These are phyloP conservation scores for Colletotrichum lindemuthianum DNA, from an alignment of 2,329 filamentous ascomycete genomes.

Conservation along the genomic window DNA sequence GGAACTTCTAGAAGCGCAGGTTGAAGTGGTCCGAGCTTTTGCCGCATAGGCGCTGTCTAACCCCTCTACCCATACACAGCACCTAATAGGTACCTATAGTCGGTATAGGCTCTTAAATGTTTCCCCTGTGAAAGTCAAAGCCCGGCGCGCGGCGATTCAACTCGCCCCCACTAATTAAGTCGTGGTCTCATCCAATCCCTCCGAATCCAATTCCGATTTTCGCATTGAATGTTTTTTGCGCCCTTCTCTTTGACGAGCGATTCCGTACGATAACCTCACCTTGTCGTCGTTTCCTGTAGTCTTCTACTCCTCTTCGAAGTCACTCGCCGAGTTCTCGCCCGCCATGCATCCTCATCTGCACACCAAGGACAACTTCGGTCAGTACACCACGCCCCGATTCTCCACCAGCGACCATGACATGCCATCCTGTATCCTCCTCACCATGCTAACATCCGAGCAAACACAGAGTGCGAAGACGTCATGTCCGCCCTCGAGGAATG, in stretches of 20 bases:
- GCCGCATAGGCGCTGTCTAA: neutral
- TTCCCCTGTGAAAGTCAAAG: constrained; percentile 6
- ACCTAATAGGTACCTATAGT: no score
- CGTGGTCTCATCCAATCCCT: constrained; percentile 31
- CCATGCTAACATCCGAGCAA: neutral
- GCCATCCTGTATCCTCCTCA: neutral
- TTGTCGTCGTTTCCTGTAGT: neutral
- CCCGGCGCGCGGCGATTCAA: constrained; percentile 6
- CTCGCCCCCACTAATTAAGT: constrained; percentile 1
- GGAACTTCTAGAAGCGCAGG: constrained; percentile 29
- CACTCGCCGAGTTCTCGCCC: neutral
- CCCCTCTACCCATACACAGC: neutral
- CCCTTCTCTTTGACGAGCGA: neutral
- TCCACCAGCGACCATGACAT: constrained; percentile 1
- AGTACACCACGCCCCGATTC: constrained; percentile 7
- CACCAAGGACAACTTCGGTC: constrained; percentile 91
- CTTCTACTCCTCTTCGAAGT: neutral
- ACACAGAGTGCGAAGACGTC: constrained; percentile 88
- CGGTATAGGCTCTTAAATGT: no score
- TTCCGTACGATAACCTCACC: no score
- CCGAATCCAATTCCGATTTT: constrained; percentile 11
- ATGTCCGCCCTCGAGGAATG: constrained; percentile 96
- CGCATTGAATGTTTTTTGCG: constrained; percentile 26
- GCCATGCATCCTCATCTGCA: constrained; percentile 99
- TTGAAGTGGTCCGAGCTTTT: constrained; percentile 34